Evolutionary conservation across 148 eudicot species (phyloP), one percentile per base, ranked within the genome.

Genomic region (Fagopyrum tataricum): DNA sequence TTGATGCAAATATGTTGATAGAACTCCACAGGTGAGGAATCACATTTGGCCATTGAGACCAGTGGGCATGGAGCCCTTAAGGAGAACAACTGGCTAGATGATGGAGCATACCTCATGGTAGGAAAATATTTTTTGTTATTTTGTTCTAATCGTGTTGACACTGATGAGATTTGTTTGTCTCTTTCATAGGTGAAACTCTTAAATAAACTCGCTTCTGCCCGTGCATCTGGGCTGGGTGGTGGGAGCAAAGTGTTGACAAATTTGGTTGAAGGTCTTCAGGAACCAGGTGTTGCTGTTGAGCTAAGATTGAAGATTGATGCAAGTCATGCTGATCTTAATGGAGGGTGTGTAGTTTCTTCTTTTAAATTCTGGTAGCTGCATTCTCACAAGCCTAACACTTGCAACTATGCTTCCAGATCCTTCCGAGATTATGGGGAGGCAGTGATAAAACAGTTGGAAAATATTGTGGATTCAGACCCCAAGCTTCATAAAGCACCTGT

Each of bases 51-150:
- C 79, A 95, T 95, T 73, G 99, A 95, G 83, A 95, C 99, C 48
- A 95, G 99, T 82, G 99, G 99, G 71, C 99, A 95, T 78, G 99
- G 99, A 76, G 99, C 99, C 71, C 87, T 91, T 18, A 95, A 91
- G 88, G 97, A 95, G 86, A 95, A 95, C 82, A 87, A 87, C 76
- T 95, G 99, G 99, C 99, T 95, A 39, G 99, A 95, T 80, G 99
- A 95, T 88, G 99, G 98, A 56, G 99, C 99, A 75, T 95, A 95
- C 81, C 92, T 88, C 77, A 95, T 95, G 99, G 99, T 91, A 84
- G 61, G 83, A 67, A 68, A 49, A 44, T 75, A 23, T 15, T 37
- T 24, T 37, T 24, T 52, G 18, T 43, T 70, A 46, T 37, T 44
- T 3, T 26, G 23, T 20, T 5, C 58, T 23, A 70, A 41, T 7